Evolutionary conservation across 2,329 filamentous ascomycete species (phyloP).

Genomic region (Penicillium sp.): DNA sequence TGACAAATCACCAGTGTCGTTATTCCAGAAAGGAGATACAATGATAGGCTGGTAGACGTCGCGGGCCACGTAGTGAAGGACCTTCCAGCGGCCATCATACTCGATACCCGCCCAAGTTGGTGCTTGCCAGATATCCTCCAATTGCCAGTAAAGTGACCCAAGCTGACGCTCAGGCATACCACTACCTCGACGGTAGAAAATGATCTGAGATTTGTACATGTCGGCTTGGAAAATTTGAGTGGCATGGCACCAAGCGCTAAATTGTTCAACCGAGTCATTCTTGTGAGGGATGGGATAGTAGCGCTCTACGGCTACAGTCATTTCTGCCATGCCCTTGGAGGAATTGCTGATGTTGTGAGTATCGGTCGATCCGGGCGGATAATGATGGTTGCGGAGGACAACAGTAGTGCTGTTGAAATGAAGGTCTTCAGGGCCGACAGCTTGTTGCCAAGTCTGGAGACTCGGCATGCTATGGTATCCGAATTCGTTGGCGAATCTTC

Average conservation of each 20-base stretch:
- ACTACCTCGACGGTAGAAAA: conserved; percentile 62
- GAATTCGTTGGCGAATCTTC: conserved; percentile 65
- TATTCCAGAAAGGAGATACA: conserved; percentile 59
- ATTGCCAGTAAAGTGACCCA: conserved; percentile 64
- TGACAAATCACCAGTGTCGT: conserved; percentile 51
- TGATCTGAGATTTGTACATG: conserved; percentile 61
- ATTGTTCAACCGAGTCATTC: conserved; percentile 56
- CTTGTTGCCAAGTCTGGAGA: conserved; percentile 59
- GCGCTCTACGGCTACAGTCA: conserved; percentile 57
- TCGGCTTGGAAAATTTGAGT: conserved; percentile 68
- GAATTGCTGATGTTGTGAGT: conserved; percentile 47
- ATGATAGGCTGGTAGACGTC: conserved; percentile 62
- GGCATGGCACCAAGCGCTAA: conserved; percentile 62
- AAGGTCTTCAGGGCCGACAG: conserved; percentile 53
- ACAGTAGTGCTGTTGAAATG: conserved; percentile 60
- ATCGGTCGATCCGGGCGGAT: conserved; percentile 52
- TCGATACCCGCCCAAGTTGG: conserved; percentile 66
- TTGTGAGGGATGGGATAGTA: conserved; percentile 62
- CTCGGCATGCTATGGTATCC: conserved; percentile 65
- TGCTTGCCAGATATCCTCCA: conserved; percentile 66
- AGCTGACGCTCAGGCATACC: conserved; percentile 60
- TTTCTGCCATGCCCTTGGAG: conserved; percentile 51
- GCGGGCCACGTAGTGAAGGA: conserved; percentile 59
- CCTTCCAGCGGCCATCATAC: conserved; percentile 64
- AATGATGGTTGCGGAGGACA: conserved; percentile 61